These are phyloP conservation scores for Articulospora tetracladia DNA, from an alignment of 495 filamentous ascomycete genomes.

Conservation along the genomic window DNA sequence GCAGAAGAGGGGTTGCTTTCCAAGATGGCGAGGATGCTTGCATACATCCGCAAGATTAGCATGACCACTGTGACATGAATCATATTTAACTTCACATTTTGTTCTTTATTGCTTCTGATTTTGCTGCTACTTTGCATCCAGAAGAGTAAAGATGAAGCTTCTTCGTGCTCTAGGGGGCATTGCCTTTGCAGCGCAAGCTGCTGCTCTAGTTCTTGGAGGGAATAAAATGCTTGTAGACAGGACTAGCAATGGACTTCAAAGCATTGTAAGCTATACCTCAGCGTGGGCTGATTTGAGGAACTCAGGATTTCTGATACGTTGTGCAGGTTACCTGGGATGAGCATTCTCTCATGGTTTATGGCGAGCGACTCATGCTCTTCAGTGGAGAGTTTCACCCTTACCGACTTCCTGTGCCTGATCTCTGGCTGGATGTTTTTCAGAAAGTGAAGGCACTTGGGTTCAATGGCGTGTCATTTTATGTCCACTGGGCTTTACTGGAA, in stretches of 20 bases:
- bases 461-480: slow-evolving; percentile 72
- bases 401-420: slow-evolving; percentile 65
- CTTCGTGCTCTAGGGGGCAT: slow-evolving; percentile 3
- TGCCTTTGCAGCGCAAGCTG: slow-evolving; percentile 18
- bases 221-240: slow-evolving; percentile 18
- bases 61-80: too few relatives aligned
- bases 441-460: slow-evolving; percentile 78
- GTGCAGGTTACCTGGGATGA: slow-evolving; percentile 69
- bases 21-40: background rate
- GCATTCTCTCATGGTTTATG: slow-evolving; percentile 67
- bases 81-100: background rate
- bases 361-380: slow-evolving; percentile 68
- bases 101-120: background rate
- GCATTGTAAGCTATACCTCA: slow-evolving; percentile 19
- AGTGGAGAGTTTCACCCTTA: slow-evolving; percentile 66
- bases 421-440: slow-evolving; percentile 74
- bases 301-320: background rate
- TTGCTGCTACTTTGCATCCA: background rate
- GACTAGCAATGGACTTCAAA: slow-evolving; percentile 20
- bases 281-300: background rate
- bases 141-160: slow-evolving; percentile 22
- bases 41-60: background rate
- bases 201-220: slow-evolving; percentile 19
- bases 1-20: background rate
- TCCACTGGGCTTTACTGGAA: slow-evolving; percentile 78